Percentiles rank a stretch among this genome's conserved stretches.
These are phyloP conservation scores for Limnanthes douglasii DNA, from an alignment of 345 rosid genomes.

Conservation along the genomic window DNA sequence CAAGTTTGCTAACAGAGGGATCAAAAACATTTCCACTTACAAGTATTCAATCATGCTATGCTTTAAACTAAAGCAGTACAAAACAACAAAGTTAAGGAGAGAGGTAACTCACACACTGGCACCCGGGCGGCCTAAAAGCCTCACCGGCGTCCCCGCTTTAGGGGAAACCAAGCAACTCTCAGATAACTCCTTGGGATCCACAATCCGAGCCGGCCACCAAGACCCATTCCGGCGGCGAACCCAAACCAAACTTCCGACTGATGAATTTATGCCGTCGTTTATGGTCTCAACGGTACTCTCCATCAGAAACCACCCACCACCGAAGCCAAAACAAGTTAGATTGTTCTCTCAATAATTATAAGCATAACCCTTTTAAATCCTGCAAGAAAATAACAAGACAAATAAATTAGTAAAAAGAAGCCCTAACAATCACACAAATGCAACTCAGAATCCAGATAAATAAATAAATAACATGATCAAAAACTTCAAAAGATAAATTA, in stretches of 20 bases:
- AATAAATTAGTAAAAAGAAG: too few species aligned
- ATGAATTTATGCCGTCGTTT: constrained; percentile 48
- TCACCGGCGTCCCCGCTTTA: constrained; percentile 85
- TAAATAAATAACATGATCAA: too few species aligned
- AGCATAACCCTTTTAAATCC: too few species aligned
- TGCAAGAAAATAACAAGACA: too few species aligned
- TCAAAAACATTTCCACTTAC: too few species aligned
- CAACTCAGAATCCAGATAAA: too few species aligned
- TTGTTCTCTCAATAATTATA: too few species aligned
- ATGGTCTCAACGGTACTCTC: constrained; percentile 53
- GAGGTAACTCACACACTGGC: constrained; percentile 70
- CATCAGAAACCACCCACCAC: constrained; percentile 22
- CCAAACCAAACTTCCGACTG: constrained; percentile 95
- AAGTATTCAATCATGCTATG: not conserved
- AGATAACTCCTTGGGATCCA: constrained; percentile 59
- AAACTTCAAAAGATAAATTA: too few species aligned
- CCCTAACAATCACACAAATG: too few species aligned
- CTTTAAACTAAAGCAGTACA: not conserved
- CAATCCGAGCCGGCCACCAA: constrained; percentile 98
- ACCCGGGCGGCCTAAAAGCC: constrained; percentile 94
- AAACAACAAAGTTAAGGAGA: not conserved
- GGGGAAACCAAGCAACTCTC: constrained; percentile 64
- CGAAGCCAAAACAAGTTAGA: too few species aligned
- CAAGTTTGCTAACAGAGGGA: not conserved
- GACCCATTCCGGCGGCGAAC: constrained; percentile 95